A percentile compares a stretch with the other conserved stretches of the same genome.
Conservation (phyloP, 306 rosid species). For the Vigna mungo region DNA sequence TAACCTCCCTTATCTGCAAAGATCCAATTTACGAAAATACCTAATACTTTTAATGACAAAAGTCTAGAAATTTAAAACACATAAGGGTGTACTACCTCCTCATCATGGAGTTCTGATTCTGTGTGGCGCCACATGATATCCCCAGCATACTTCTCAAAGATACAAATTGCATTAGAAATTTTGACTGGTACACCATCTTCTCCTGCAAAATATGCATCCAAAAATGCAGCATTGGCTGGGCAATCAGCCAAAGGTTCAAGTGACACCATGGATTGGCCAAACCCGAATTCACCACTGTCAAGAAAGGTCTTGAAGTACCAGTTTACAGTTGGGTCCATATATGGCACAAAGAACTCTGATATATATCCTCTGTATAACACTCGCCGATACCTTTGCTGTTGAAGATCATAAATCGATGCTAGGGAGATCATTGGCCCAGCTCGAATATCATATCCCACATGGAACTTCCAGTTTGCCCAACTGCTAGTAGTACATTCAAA, state of each 20-base stretch:
- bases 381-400: constrained; percentile 43
- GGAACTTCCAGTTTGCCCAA: constrained; percentile 63
- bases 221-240: constrained; percentile 53
- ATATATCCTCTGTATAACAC: constrained; percentile 61
- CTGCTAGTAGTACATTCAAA: constrained; percentile 26
- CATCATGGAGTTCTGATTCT: constrained; percentile 10
- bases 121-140: constrained; percentile 73
- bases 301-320: constrained; percentile 38
- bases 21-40: neutral
- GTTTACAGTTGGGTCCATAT: constrained; percentile 14
- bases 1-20: constrained; percentile 56
- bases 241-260: constrained; percentile 57
- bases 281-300: constrained; percentile 57
- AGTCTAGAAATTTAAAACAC: neutral
- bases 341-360: constrained; percentile 66
- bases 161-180: constrained; percentile 52
- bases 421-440: constrained; percentile 60
- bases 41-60: neutral
- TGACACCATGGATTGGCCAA: constrained; percentile 53
- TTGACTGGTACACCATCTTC: constrained; percentile 50
- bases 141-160: constrained; percentile 57
- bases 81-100: neutral
- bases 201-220: constrained; percentile 50
- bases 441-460: constrained; percentile 51
- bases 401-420: constrained; percentile 59